These are phyloP conservation scores for Mikania micrantha DNA, from an alignment of 129 eudicot species.

Conservation along the genomic window DNA sequence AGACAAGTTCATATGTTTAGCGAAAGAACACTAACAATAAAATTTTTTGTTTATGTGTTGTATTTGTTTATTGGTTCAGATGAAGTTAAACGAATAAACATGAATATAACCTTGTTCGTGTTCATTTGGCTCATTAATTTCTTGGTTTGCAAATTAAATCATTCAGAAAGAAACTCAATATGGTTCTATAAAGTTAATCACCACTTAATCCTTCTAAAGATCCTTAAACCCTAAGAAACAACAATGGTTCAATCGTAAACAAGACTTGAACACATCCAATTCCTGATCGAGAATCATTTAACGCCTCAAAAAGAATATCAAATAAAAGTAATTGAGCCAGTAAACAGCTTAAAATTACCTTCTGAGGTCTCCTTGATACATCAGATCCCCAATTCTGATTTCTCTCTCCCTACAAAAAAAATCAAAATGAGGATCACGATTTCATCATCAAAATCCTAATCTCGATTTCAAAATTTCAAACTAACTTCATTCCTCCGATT, in stretches of 20 bases:
- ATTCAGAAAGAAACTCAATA: too few species aligned
- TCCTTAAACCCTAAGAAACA: constrained; percentile 6
- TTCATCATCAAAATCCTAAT: neutral
- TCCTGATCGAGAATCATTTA: neutral
- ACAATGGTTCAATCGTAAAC: neutral
- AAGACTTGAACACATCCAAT: neutral
- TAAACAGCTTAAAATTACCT: constrained; percentile 30
- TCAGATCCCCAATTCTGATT: constrained; percentile 46
- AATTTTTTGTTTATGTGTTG: too few species aligned
- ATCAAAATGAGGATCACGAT: neutral
- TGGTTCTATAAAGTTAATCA: too few species aligned
- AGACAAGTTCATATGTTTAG: too few species aligned
- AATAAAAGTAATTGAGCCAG: too few species aligned
- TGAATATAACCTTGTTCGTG: too few species aligned
- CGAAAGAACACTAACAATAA: too few species aligned
- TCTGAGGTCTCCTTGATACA: constrained; percentile 47
- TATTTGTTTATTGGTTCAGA: too few species aligned
- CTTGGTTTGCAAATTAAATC: too few species aligned
- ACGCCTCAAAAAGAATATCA: neutral
- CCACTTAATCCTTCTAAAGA: too few species aligned
- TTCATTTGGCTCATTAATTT: too few species aligned
- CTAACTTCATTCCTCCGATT: constrained; percentile 36
- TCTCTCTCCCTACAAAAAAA: constrained; percentile 35
- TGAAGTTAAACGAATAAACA: too few species aligned
- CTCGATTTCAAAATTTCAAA: neutral